Base-by-base conservation (phyloP, 1,284 basidiomycete species). In the Irpex rosettiformis region DNA sequence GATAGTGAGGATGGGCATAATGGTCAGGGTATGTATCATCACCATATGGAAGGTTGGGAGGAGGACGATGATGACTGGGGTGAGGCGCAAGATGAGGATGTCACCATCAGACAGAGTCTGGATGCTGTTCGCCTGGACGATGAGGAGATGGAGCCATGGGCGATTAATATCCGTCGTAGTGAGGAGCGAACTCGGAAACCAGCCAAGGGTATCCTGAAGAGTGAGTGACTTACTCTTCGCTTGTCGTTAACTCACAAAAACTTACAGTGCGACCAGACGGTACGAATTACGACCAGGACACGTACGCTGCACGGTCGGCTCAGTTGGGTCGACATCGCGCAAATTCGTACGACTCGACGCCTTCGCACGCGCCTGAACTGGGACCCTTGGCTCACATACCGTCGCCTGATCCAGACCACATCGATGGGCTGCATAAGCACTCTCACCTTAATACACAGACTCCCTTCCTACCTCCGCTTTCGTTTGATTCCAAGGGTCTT, bases 191-290 rank as follows among this genome's bases (percentile, higher is more conserved):
- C 77, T 63, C 81, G 77, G 69, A 74, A 72, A 65, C 94, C 96
- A 5, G 77, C 85, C 48, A 92, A 84, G 73, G 91, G 95, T 37
- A 98, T 98, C 64, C 76, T 98, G 63, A 98, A 97, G 81, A 78
- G 94, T 94, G 69, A 69, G 88, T 82, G 0, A 28, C 54, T 53
- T 25, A 55, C 43, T 29, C 40, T 55, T 25, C 48, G 33, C 42
- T 54, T 55, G 52, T 63, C 57, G 64, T 28, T 52, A 47, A 58
- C 69, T 73, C 59, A 72, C 62, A 47, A 57, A n/a, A 61, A 52
- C 57, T 51, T 58, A 45, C 62, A 70, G 69, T 57, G 43, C 64
- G 66, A 13, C 16, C 67, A 89, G 89, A 86, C 69, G 85, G 87
- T 7, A 76, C 75, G 2, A 79, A 72, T 30, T 90, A 89, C 69